phyloP scores from a whole-genome alignment of 2,329 filamentous ascomycete genomes.

The Lithohypha guttulata region DNA sequence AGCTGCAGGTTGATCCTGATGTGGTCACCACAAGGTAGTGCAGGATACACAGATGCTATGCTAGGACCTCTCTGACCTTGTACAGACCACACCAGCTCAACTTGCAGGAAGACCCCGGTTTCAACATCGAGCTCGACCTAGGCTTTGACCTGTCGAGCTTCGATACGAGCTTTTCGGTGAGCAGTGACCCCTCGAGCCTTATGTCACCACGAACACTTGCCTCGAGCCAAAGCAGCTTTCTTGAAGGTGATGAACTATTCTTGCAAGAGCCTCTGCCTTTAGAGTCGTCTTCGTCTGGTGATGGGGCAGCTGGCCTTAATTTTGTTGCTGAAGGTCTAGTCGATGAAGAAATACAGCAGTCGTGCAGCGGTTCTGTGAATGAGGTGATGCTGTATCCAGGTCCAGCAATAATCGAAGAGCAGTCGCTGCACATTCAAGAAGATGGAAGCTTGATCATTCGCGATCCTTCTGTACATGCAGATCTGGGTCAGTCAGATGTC shows the following conservation, averaged over 20 bases:
- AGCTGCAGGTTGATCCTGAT: conserved; percentile 55
- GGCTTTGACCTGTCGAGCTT: conserved; percentile 43
- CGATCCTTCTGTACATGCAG: no score
- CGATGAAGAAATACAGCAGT: not conserved
- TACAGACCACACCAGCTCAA: conserved; percentile 63
- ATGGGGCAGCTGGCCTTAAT: conserved; percentile 24
- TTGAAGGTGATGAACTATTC: conserved; percentile 16
- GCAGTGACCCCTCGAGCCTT: conserved; percentile 24
- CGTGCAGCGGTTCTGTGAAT: not conserved
- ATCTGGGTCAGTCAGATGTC: conserved; percentile 27
- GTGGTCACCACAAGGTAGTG: conserved; percentile 61
- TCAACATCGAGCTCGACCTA: conserved; percentile 56
- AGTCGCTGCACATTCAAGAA: conserved; percentile 51
- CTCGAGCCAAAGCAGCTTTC: conserved; percentile 26
- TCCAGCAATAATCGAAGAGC: conserved; percentile 35
- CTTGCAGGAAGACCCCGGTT: conserved; percentile 71
- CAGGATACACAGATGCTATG: not conserved
- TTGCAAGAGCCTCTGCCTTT: not conserved
- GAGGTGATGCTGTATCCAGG: not conserved
- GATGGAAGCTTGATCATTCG: conserved; percentile 48
- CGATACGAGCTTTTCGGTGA: conserved; percentile 30
- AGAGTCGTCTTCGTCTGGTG: not conserved
- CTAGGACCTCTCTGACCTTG: not conserved
- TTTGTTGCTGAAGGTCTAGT: conserved; percentile 31
- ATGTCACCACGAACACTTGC: conserved; percentile 11